phyloP scores from a whole-genome alignment of 306 rosid genomes.

The Lagenaria siceraria region DNA sequence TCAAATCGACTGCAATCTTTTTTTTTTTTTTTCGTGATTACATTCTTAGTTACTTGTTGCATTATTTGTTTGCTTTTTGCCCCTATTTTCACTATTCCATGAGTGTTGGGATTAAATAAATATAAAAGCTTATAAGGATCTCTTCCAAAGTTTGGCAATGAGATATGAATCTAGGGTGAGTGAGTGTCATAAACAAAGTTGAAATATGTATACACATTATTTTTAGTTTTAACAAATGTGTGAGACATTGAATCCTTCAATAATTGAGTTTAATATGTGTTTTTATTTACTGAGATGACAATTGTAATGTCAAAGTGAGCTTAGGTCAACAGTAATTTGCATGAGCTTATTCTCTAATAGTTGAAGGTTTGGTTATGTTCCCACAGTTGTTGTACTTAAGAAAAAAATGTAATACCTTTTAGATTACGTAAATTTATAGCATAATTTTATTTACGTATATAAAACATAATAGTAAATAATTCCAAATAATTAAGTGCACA shows the following conservation, averaged over 20 bases:
- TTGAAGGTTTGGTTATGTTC: no score
- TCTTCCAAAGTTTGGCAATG: background rate
- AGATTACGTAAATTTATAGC: background rate
- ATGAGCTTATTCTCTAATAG: no score
- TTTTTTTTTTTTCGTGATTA: no score
- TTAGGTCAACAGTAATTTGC: no score
- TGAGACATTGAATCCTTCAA: background rate
- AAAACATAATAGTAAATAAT: background rate
- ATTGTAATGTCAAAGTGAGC: no score
- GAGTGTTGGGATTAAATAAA: background rate
- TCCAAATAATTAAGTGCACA: background rate
- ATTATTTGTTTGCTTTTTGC: background rate
- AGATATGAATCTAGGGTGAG: background rate
- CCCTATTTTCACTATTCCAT: background rate
- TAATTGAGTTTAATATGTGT: background rate
- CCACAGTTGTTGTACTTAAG: no score
- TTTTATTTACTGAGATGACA: background rate
- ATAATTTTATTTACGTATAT: background rate
- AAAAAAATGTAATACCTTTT: no score
- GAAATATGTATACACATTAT: background rate
- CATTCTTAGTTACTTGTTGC: background rate
- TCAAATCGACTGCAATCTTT: no score
- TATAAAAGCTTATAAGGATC: background rate
- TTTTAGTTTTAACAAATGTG: no score
- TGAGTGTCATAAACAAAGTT: background rate